Percentiles rank a stretch among this genome's conserved stretches.
phyloP scores from a whole-genome alignment of 73 alveolate genomes.

The Paraurostyla sp. region DNA sequence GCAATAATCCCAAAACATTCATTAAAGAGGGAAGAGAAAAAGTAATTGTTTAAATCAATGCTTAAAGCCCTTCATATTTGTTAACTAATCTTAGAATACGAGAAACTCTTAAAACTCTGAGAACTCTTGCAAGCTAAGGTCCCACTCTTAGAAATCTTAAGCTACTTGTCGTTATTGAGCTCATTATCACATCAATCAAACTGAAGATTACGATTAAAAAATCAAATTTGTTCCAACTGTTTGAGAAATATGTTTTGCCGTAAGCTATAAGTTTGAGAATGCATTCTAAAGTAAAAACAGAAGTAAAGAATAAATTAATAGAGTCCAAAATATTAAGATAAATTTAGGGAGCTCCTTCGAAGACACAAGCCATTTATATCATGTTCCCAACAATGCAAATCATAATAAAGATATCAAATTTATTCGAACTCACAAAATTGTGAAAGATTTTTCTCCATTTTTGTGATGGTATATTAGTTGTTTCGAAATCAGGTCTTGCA shows the following conservation, averaged over 20 bases:
- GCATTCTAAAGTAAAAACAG: constrained; percentile 84
- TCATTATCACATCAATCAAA: constrained; percentile 76
- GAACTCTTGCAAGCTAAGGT: constrained; percentile 70
- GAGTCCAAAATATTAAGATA: constrained; percentile 63
- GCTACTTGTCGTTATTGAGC: not conserved
- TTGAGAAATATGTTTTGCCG: constrained; percentile 84
- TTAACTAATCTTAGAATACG: constrained; percentile 81
- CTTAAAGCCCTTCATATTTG: constrained; percentile 83
- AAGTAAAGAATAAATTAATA: constrained; percentile 76
- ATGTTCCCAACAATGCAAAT: constrained; percentile 90
- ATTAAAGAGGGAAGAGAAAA: constrained; percentile 94
- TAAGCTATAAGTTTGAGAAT: constrained; percentile 82
- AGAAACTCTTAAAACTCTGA: constrained; percentile 84
- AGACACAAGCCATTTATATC: constrained; percentile 91
- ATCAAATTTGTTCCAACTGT: constrained; percentile 94
- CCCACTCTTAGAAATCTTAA: constrained; percentile 56
- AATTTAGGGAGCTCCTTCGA: constrained; percentile 75
- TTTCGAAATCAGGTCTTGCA: constrained; percentile 69
- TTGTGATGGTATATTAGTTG: constrained; percentile 66
- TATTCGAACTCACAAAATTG: constrained; percentile 55
- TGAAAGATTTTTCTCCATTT: constrained; percentile 70
- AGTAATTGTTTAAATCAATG: constrained; percentile 80
- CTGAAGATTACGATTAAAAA: constrained; percentile 90
- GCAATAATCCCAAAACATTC: constrained; percentile 88
- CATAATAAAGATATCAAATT: constrained; percentile 91